phyloP scores from a whole-genome alignment of 805 yeast species.

The Wickerhamomyces subpelliculosus region DNA sequence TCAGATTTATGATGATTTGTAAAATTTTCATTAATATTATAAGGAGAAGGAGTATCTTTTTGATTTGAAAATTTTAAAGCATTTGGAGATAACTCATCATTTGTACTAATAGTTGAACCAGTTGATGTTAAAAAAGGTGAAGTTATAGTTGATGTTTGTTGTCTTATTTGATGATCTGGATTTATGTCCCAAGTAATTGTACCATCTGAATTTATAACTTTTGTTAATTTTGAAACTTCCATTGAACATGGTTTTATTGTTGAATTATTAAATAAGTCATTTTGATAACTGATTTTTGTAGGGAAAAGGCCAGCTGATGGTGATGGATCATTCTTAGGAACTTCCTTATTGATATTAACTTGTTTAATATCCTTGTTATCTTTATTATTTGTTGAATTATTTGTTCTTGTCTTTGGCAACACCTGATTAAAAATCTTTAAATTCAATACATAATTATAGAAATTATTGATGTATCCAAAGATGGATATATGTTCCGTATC shows the following conservation, averaged over 20 bases:
- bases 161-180: not conserved
- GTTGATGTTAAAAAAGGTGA: slow-evolving; percentile 18
- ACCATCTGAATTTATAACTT: slow-evolving; percentile 45
- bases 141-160: slow-evolving; percentile 6
- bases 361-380: too few relatives aligned
- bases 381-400: not conserved
- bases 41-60: slow-evolving; percentile 14
- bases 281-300: too few relatives aligned
- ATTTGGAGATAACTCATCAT: slow-evolving; percentile 12
- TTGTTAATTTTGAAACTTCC: slow-evolving; percentile 39
- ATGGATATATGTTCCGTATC: not conserved
- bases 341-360: too few relatives aligned
- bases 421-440: slow-evolving; percentile 12
- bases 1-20: slow-evolving; percentile 2
- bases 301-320: too few relatives aligned
- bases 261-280: slow-evolving; percentile 7
- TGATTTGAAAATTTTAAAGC: slow-evolving; percentile 4
- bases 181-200: slow-evolving; percentile 44
- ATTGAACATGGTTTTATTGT: slow-evolving; percentile 39
- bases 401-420: slow-evolving; percentile 4
- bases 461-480: not conserved
- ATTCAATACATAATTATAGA: slow-evolving; percentile 8
- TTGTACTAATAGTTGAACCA: slow-evolving; percentile 8
- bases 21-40: slow-evolving; percentile 5
- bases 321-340: too few relatives aligned